phyloP scores from a whole-genome alignment of 2,329 filamentous ascomycete species.

The Emergomyces africanus region DNA sequence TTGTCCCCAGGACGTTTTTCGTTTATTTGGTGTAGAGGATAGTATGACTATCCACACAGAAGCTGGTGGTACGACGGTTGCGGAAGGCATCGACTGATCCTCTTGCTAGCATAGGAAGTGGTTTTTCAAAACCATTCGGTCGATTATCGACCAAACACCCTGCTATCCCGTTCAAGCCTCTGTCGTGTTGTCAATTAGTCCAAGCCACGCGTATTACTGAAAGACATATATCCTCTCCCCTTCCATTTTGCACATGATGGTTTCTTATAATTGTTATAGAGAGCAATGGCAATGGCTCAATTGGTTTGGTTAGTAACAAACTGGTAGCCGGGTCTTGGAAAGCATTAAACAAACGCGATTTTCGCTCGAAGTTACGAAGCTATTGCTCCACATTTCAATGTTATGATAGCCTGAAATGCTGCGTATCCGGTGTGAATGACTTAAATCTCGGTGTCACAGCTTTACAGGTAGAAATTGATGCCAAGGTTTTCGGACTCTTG shows the following conservation, averaged over 20 bases:
- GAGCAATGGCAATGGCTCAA: neutral
- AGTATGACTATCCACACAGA: slow-evolving; percentile 18
- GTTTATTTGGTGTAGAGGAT: slow-evolving; percentile 19
- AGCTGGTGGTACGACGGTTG: slow-evolving; percentile 14
- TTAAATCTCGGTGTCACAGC: neutral
- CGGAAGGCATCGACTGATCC: neutral
- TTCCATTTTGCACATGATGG: neutral
- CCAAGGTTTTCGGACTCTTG: neutral
- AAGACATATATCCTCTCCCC: neutral
- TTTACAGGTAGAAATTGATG: neutral
- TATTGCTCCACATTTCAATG: neutral
- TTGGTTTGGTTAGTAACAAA: neutral
- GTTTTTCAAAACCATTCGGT: neutral
- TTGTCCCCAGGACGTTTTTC: slow-evolving; percentile 19
- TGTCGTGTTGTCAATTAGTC: neutral
- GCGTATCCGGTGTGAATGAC: neutral
- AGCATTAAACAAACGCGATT: neutral
- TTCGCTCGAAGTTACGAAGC: neutral
- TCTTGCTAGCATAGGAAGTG: neutral
- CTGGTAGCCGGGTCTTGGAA: neutral
- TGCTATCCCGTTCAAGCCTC: neutral
- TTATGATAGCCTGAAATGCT: neutral
- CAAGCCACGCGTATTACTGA: no score
- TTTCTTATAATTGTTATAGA: neutral
- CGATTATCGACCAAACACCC: no score